These are phyloP conservation scores for Trichoderma atroviride DNA, from an alignment of 2,329 filamentous ascomycete genomes.

Conservation along the genomic window DNA sequence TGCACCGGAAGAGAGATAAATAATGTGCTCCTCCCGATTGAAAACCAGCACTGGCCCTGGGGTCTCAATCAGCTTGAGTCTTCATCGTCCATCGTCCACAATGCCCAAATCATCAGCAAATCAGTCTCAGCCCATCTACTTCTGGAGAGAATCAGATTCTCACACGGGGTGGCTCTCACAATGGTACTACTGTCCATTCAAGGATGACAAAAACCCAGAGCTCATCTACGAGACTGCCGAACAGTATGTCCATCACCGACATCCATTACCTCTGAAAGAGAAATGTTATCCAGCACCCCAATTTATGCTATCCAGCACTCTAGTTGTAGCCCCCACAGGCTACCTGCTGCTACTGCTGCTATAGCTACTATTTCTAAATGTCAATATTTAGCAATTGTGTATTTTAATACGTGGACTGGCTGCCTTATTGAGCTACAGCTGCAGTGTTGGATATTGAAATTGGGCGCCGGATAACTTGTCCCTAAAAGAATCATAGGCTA, in stretches of 20 bases:
- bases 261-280: not conserved
- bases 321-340: no score
- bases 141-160: constrained; percentile 52
- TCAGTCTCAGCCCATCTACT: constrained; percentile 41
- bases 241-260: constrained; percentile 42
- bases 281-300: not conserved
- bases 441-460: no score
- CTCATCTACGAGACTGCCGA: constrained; percentile 54
- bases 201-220: constrained; percentile 39
- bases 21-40: not conserved
- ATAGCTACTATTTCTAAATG: no score
- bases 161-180: constrained; percentile 62
- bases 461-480: no score
- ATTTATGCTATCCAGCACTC: no score
- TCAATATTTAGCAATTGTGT: no score
- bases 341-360: no score
- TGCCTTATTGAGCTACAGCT: no score
- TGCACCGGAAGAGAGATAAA: not conserved
- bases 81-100: not conserved
- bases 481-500: no score
- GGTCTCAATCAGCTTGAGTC: no score
- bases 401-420: no score
- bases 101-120: not conserved
- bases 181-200: constrained; percentile 60
- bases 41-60: not conserved